Evolutionary conservation across 176 grass and related monocot species (phyloP).

Genomic region (Tillandsia fasciculata): DNA sequence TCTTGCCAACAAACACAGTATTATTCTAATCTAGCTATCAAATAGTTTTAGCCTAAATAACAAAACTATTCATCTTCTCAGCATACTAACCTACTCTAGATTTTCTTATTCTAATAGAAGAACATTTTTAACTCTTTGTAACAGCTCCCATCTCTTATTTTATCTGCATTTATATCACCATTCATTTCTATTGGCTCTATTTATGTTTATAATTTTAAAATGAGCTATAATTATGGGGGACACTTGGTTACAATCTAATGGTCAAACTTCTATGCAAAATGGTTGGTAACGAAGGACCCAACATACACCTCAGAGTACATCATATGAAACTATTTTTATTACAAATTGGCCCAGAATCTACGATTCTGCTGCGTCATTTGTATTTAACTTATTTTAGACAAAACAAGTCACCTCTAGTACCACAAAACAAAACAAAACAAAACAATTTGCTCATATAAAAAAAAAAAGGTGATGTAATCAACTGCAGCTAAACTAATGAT

Average conservation of each 20-base stretch:
- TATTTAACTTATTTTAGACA: neutral
- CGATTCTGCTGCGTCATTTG: no score
- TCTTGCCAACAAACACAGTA: neutral
- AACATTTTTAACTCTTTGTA: neutral
- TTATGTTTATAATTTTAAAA: neutral
- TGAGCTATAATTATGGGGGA: neutral
- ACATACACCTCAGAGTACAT: no score
- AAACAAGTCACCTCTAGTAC: neutral
- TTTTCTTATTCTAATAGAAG: neutral
- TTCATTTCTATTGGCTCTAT: neutral
- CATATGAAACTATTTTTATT: no score
- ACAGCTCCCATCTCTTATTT: neutral
- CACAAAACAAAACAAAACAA: neutral
- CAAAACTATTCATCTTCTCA: neutral
- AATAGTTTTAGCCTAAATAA: neutral
- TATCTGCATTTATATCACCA: neutral
- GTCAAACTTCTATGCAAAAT: no score
- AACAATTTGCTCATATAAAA: neutral
- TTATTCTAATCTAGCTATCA: neutral
- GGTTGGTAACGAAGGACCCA: no score
- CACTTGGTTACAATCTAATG: no score
- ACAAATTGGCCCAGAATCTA: no score
- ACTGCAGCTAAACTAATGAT: slow-evolving; percentile 3
- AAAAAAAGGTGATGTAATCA: neutral
- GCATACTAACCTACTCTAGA: neutral